Evolutionary conservation across 495 filamentous ascomycete species (phyloP), one percentile per base, ranked within the genome.

Genomic region (Talaromyces adpressus): DNA sequence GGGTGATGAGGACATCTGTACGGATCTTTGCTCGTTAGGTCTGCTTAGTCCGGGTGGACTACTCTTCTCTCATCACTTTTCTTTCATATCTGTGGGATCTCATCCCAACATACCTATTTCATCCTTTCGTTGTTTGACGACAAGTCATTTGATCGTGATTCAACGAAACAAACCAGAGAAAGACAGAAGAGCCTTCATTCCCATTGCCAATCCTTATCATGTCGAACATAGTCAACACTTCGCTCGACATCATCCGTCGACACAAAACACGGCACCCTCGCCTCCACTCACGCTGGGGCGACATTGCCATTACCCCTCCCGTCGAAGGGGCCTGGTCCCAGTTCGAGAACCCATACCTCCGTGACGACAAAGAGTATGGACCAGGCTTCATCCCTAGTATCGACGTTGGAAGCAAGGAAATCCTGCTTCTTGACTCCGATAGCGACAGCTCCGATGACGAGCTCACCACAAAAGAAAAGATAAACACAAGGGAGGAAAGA

Each of bases 301-400:
- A 79, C 59, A 71, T 73, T 27, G 57, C 62, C 18, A 77, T 78
- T 23, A 71, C 73, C 0, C 73, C 74, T 7, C 78, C 73, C 3
- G 75, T 75, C 29, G 71, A 74, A n/a, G 75, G 75, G 3, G 73
- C 75, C 58, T 79, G 75, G 77, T 76, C 70, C 20, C 75, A 78
- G 62, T 70, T 70, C 58, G 65, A 77, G 11, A 75, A 73, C 36
- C 73, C 73, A n/a, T 70, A 72, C 67, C 67, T 62, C 9, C 67
- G 61, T 32, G 63, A 65, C 11, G 67, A 61, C 39, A 63, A 63
- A 36, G n/a, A 41, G 1, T 72, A 75, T 16, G 72, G 73, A 16
- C 72, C 70, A 0, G 74, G 72, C 22, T 72, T 68, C 51, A 66
- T 74, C 0, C 69, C 71, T 14, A 68, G 27, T 9, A n/a, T 62